Evolutionary conservation across 2,329 filamentous ascomycete species (phyloP), one percentile per base, ranked within the genome.

Genomic region (Fusarium oxysporum): DNA sequence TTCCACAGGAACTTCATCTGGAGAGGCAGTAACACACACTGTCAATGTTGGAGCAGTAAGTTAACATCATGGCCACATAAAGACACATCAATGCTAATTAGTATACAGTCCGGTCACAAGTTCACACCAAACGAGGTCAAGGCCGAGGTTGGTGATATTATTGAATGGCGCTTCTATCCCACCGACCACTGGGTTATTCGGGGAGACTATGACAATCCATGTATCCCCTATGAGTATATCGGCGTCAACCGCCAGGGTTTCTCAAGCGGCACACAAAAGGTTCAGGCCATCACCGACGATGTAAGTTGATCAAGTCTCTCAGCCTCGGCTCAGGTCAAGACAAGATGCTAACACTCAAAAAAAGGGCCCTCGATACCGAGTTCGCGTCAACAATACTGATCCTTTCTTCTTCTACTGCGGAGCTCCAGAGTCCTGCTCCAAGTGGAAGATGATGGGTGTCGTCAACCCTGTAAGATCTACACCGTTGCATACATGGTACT

Each of bases 321-420:
- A 51, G 16, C 28, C 43, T 28, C 17, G 8, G 0, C 12, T 32
- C 7, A 16, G 7, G 13, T 21, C 44, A 47, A n/a, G 25, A 30
- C n/a, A 14, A 28, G 17, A 57, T n/a, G 25, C 55, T 72, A 40
- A 78, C 43, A 21, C 30, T 8, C 14, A 30, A 32, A 12, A 16
- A 58, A 16, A 85, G 83, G 82, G 80, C 23, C 86, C 85, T 25
- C 81, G 76, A 41, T 88, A 79, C 64, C 75, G 78, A 45, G 73
- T 87, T 30, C 73, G 70, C 25, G 83, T 93, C 63, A 92, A 92
- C 73, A 84, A 90, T 71, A 91, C 90, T 0, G 80, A 87, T 28
- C 91, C 92, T 0, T 87, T 91, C 21, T 93, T 91, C 79, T 92
- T 88, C 80, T 94, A 93, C 79, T 94, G 91, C 71, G 89, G 90